Base-by-base conservation (phyloP, 352 stramenopile genomes). In the Globisporangium solare region DNA sequence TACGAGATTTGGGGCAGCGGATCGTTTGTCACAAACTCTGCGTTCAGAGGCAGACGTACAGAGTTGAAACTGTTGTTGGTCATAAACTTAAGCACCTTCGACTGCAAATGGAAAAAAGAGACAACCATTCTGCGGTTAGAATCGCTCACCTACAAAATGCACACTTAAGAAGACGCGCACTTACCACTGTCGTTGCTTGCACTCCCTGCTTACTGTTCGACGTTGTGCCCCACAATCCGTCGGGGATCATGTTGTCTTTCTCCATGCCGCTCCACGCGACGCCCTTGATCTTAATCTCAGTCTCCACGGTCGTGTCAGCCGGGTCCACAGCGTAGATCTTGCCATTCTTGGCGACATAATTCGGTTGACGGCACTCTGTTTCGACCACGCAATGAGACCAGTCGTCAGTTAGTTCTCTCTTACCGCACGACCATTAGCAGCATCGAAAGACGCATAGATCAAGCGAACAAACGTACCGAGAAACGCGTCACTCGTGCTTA, bases 191-290 rank as follows among this genome's bases (percentile, higher is more conserved):
- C 13, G 79, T 89, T 37, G 63, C 76, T 24, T 72, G 58, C 2
- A 68, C 73, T 18, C 72, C 74, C 12, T 75, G 55, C 11, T 52
- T 48, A 53, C 78, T 83, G 20, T 48, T 45, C n/a, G 15, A 51
- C 6, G 57, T 43, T 0, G 66, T 72, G 8, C 73, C 79, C 63
- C 65, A 86, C 37, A 89, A 61, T 2, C 79, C 78, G 27, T 83
- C 70, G 3, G 74, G 76, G 57, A 89, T 86, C 67, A 82, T 83
- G 51, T 88, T 70, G 18, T 77, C 71, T 61, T 83, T 81, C 66
- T 89, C 79, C 73, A 88, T 86, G 39, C 79, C 79, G 51, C 71
- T 61, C 79, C 79, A 89, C 2, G 70, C 27, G 4, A 89, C 76
- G 42, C 79, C 79, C 39, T 81, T 79, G 62, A 89, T 84, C n/a